Conservation (phyloP, 2,329 filamentous ascomycete genomes). For the Claviceps arundinis region DNA sequence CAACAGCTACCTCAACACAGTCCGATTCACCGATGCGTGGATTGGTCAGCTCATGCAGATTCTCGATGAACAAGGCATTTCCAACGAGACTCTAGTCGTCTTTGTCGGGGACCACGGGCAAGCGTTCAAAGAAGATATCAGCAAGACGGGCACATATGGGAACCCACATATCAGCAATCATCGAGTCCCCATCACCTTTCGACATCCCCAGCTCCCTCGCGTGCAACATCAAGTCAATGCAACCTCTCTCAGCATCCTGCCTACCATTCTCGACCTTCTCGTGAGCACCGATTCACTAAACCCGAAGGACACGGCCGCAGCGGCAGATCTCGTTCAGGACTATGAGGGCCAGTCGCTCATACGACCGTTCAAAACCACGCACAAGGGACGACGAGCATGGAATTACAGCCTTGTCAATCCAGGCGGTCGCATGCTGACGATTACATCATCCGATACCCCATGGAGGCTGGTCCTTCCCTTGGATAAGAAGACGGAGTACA, state of each 20-base stretch:
- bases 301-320: conserved; percentile 12
- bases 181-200: conserved; percentile 19
- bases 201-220: conserved; percentile 19
- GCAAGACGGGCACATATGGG: conserved; percentile 17
- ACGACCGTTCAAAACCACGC: conserved; percentile 12
- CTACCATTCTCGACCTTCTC: conserved; percentile 22
- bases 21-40: conserved; percentile 20
- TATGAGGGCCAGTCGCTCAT: conserved; percentile 24
- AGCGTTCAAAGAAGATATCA: conserved; percentile 19
- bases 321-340: conserved; percentile 18
- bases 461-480: conserved; percentile 19
- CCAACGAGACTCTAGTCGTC: conserved; percentile 21
- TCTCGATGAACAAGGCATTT: conserved; percentile 18
- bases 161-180: conserved; percentile 20
- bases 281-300: conserved; percentile 19
- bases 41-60: conserved; percentile 18
- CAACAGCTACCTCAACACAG: conserved; percentile 19
- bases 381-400: conserved; percentile 14
- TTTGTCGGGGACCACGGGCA: conserved; percentile 23
- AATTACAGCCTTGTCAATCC: conserved; percentile 21
- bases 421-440: conserved; percentile 16
- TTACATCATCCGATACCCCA: conserved; percentile 12
- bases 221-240: conserved; percentile 15
- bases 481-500: conserved; percentile 16
- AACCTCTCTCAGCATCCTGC: conserved; percentile 21